phyloP scores from a whole-genome alignment of 2,329 filamentous ascomycete species.

The Pestalotiopsis sp. region DNA sequence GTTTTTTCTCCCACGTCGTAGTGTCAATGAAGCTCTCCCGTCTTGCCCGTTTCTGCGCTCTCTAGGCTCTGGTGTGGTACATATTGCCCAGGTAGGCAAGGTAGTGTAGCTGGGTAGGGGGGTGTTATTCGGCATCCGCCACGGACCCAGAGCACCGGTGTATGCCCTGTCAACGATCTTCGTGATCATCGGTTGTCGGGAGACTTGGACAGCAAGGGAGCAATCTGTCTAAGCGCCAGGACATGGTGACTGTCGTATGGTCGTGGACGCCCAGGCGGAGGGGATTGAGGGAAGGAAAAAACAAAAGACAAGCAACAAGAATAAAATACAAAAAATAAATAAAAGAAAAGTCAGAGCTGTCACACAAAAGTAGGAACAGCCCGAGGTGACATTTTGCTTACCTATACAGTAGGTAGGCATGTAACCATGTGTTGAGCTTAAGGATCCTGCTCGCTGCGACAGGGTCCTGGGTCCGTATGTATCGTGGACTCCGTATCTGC shows the following conservation, averaged over 20 bases:
- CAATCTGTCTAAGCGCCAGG: not conserved
- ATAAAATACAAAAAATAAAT: not conserved
- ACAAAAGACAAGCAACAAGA: not conserved
- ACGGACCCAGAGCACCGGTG: constrained; percentile 16
- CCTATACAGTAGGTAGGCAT: not conserved
- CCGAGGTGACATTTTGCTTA: not conserved
- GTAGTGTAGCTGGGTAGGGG: constrained; percentile 13
- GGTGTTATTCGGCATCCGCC: constrained; percentile 23
- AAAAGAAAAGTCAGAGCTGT: not conserved
- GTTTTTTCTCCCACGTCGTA: not conserved
- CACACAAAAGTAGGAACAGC: not conserved
- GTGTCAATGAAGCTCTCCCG: not conserved
- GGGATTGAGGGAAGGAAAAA: not conserved
- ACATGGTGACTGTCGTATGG: not conserved
- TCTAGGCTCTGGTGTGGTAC: not conserved
- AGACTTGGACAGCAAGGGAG: not conserved
- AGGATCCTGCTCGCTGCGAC: not conserved
- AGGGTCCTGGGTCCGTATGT: not conserved
- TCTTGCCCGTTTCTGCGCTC: not conserved
- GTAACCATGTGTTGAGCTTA: not conserved
- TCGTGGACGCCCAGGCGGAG: not conserved
- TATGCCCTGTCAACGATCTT: not conserved
- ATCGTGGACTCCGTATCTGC: not conserved
- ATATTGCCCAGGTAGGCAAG: constrained; percentile 6
- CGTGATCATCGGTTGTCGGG: not conserved